A percentile compares a stretch with the other conserved stretches of the same genome.
Evolutionary conservation across 2,329 filamentous ascomycete species (phyloP).

Genomic region (Bimuria novae-zelandiae): DNA sequence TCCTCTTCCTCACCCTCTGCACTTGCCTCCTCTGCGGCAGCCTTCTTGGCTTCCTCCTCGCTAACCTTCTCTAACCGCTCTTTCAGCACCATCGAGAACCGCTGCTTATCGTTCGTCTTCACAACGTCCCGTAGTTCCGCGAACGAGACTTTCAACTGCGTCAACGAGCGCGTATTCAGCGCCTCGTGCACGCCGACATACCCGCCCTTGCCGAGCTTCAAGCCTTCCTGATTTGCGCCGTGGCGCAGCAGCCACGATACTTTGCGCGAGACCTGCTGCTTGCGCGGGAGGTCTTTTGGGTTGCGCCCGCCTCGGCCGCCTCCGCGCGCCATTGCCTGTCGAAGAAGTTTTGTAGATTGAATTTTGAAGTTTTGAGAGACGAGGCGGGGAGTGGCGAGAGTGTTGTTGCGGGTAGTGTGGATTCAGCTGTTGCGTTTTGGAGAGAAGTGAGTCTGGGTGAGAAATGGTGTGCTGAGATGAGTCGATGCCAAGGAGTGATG

Average conservation of each 20-base stretch:
- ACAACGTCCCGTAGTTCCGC: conserved; percentile 74
- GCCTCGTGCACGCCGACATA: conserved; percentile 65
- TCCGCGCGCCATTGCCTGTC: conserved; percentile 1
- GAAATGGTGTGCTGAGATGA: not conserved
- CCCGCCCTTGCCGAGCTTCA: conserved; percentile 62
- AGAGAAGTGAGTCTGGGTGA: not conserved
- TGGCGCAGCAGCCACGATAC: conserved; percentile 64
- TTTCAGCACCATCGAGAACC: conserved; percentile 75
- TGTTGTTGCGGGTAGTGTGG: too few species aligned
- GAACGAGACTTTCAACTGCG: conserved; percentile 73
- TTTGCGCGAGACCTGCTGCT: conserved; percentile 54
- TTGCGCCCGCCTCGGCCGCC: conserved; percentile 42
- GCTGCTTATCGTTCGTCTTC: conserved; percentile 81
- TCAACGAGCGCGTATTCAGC: conserved; percentile 65
- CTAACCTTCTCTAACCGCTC: conserved; percentile 18
- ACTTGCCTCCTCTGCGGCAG: conserved; percentile 47
- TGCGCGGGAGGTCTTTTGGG: conserved; percentile 45
- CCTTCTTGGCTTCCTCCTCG: conserved; percentile 9
- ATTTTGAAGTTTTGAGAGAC: conserved; percentile 1
- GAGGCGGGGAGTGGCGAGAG: too few species aligned
- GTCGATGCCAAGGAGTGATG: not conserved
- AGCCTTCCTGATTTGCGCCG: conserved; percentile 63
- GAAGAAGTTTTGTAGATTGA: not conserved
- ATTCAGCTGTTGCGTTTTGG: not conserved
- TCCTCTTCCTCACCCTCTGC: conserved; percentile 8